Evolutionary conservation across 495 filamentous ascomycete genomes (phyloP).

Genomic region (Antarctomyces pellizariae): DNA sequence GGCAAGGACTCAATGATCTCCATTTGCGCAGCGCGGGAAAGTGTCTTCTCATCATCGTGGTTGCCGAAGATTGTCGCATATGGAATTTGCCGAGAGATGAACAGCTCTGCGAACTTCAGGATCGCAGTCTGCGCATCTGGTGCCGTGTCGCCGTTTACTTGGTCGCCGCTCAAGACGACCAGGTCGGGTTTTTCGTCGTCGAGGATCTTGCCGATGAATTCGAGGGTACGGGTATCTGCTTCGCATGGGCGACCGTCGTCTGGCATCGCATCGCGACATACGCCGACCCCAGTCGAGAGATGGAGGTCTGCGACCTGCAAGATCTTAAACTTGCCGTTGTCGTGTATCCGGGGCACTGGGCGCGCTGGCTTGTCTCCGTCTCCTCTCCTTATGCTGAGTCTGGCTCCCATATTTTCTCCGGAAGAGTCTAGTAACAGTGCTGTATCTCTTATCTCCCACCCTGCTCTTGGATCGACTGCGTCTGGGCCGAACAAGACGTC

Average conservation of each 20-base stretch:
- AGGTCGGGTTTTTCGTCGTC: constrained; percentile 85
- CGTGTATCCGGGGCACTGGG: constrained; percentile 49
- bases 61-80: constrained; percentile 94
- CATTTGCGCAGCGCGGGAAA: constrained; percentile 60
- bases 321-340: constrained; percentile 91
- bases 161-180: constrained; percentile 76
- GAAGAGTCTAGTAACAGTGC: constrained; percentile 40
- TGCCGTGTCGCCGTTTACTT: constrained; percentile 83
- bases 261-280: constrained; percentile 66
- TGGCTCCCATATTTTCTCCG: constrained; percentile 36
- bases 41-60: constrained; percentile 81
- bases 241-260: constrained; percentile 57
- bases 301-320: constrained; percentile 86
- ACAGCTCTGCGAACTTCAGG: constrained; percentile 75
- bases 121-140: constrained; percentile 79
- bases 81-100: constrained; percentile 71
- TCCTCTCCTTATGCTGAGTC: constrained; percentile 57
- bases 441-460: constrained; percentile 56
- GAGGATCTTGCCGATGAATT: constrained; percentile 59
- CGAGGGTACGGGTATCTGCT: constrained; percentile 75
- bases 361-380: constrained; percentile 30
- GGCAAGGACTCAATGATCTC: constrained; percentile 62
- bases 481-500: constrained; percentile 89
- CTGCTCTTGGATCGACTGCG: constrained; percentile 65
- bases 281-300: constrained; percentile 66